These are phyloP conservation scores for Wickerhamiella dianesei DNA, from an alignment of 805 yeast genomes.

Conservation along the genomic window DNA sequence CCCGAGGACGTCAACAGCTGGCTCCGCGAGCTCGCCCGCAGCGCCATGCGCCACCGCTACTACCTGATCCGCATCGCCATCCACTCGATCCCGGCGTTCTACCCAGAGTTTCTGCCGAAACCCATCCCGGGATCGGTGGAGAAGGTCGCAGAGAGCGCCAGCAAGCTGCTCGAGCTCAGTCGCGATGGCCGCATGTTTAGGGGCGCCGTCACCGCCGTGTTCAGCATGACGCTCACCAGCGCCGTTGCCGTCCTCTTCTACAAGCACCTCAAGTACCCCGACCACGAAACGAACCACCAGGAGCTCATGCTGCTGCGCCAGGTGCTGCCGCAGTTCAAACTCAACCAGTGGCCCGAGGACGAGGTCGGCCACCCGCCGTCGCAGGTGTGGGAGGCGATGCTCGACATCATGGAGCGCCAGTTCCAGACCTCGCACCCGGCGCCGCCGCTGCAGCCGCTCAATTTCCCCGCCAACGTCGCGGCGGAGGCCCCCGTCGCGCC, in stretches of 20 bases:
- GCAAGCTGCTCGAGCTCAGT: neutral
- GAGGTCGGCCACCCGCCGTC: neutral
- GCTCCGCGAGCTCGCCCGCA: neutral
- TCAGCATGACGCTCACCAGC: neutral
- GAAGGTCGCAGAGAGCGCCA: neutral
- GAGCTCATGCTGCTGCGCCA: neutral
- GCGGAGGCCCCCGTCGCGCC: no score
- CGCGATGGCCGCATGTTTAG: neutral
- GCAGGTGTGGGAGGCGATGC: neutral
- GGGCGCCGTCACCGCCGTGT: neutral
- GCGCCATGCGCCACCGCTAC: conserved; percentile 3
- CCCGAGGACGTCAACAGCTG: neutral
- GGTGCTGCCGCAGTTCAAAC: neutral
- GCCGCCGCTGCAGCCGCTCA: neutral
- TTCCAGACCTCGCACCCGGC: neutral
- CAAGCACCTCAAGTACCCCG: neutral
- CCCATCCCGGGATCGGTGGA: conserved; percentile 1
- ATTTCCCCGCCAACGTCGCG: neutral
- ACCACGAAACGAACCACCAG: neutral
- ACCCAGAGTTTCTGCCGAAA: conserved; percentile 6
- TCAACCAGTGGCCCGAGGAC: neutral
- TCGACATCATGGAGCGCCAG: neutral
- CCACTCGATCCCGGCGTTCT: conserved; percentile 17
- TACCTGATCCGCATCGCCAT: conserved; percentile 13
- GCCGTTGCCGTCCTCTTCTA: neutral